Conservation (phyloP, 441 rosid genomes). For the Gossypium laxum region DNA sequence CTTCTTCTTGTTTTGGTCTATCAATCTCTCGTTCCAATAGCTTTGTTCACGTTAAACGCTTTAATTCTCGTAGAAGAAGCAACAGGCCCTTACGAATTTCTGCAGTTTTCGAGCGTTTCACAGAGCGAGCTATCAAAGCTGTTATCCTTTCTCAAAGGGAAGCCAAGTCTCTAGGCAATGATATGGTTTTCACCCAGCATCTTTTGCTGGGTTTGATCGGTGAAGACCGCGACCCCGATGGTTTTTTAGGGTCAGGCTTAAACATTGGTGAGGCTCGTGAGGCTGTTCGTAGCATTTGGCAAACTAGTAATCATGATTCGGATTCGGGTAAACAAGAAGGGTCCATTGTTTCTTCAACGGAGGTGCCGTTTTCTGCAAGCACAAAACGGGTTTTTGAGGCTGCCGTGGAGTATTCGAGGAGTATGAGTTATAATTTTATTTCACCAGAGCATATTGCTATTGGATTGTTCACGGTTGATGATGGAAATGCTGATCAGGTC, state of each 20-base stretch:
- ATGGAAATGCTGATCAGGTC: conserved; percentile 72
- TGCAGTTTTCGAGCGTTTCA: conserved; percentile 74
- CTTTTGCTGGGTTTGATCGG: conserved; percentile 59
- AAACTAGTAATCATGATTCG: conserved; percentile 19
- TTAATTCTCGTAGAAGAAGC: conserved; percentile 28
- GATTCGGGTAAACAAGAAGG: conserved; percentile 16
- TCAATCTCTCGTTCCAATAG: conserved; percentile 23
- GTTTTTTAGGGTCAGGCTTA: conserved; percentile 66
- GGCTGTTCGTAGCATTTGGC: conserved; percentile 57
- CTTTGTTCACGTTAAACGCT: conserved; percentile 11
- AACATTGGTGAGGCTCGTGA: conserved; percentile 54
- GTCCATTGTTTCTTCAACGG: conserved; percentile 27
- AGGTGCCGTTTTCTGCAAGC: conserved; percentile 63
- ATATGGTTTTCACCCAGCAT: conserved; percentile 71
- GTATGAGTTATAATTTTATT: conserved; percentile 60
- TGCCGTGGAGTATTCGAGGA: conserved; percentile 85
- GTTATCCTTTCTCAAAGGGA: conserved; percentile 69
- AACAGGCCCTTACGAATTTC: conserved; percentile 39
- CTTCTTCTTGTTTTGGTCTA: conserved; percentile 33
- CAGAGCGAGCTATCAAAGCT: conserved; percentile 65
- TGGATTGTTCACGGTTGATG: conserved; percentile 76
- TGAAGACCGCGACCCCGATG: conserved; percentile 64
- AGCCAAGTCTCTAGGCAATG: conserved; percentile 53
- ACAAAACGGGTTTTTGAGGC: conserved; percentile 80
- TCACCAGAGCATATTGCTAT: conserved; percentile 82